Evolutionary conservation across 352 stramenopile species (phyloP), one percentile per base, ranked within the genome.

Genomic region (Phytophthora kernoviae): DNA sequence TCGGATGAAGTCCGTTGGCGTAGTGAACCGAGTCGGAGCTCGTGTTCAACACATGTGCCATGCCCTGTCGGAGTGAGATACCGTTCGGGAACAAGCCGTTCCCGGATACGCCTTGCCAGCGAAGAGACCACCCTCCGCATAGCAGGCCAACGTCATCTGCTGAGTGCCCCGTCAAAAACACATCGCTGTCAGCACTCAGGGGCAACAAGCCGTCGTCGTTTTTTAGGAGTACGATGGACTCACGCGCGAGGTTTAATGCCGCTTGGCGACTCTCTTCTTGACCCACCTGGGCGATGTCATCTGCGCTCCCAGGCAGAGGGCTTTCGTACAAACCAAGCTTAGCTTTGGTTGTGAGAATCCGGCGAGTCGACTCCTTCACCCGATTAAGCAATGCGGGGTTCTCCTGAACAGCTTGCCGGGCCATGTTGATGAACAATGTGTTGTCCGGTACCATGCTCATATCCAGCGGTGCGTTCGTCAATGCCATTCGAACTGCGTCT

Each of bases 381-480:
- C 87, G 78, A 15, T 58, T 50, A 15, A 81, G 40, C 8, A 84
- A 43, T 9, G 51, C 49, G 2, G 74, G 76, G 10, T 73, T 68
- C n/a, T 58, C 26, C 33, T 84, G 7, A 4, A 90, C 60, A 11
- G 76, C 67, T 1, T 45, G 33, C 17, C 77, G 79, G n/a, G 58
- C 70, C 22, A 79, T 69, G 12, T 83, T 65, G 42, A 95, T 80
- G 47, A 87, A 84, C 5, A 66, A 49, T 12, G 58, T 73, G 45
- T 85, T 67, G 44, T 66, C 66, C 9, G 75, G 76, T 41, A 96
- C 86, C 92, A 98, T 98, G 53, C 82, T 96, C 81, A 98, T 95
- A 58, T 98, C 93, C 20, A 98, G 69, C 26, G 77, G 78, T 1
- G 88, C 90, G 44, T 95, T 77, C 24, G 65, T 64, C 20, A 98